Percentiles rank a stretch among this genome's conserved stretches.
These are phyloP conservation scores for Populus hybrid DNA, from an alignment of 441 rosid genomes.

Conservation along the genomic window DNA sequence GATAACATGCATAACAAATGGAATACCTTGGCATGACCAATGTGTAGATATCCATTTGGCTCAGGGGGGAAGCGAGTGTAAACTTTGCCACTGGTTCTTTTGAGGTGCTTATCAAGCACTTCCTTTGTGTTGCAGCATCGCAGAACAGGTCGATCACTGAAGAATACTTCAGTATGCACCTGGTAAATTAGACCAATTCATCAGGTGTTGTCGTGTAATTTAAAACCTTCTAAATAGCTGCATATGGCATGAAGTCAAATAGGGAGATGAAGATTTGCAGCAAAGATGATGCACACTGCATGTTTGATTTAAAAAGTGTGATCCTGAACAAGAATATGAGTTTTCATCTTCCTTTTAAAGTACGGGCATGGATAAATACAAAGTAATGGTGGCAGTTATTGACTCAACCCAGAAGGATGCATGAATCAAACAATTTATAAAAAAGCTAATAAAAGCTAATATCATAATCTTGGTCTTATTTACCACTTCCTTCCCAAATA, in stretches of 20 bases:
- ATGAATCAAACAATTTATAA: neutral
- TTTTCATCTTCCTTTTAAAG: neutral
- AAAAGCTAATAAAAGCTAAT: neutral
- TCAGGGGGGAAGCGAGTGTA: constrained; percentile 53
- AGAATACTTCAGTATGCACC: constrained; percentile 88
- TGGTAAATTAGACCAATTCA: constrained; percentile 24
- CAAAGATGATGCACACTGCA: neutral
- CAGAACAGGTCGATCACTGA: constrained; percentile 69
- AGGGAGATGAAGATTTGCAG: neutral
- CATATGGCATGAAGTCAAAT: neutral
- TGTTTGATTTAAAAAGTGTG: neutral
- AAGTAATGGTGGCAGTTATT: neutral
- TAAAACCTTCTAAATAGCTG: neutral
- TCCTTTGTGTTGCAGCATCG: constrained; percentile 82
- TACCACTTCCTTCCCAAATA: neutral
- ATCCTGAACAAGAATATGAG: neutral
- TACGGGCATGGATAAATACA: neutral
- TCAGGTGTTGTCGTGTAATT: neutral
- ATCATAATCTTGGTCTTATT: neutral
- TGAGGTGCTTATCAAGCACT: constrained; percentile 79
- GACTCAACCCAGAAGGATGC: neutral
- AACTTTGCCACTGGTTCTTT: constrained; percentile 79
- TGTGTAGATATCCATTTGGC: constrained; percentile 98
- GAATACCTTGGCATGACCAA: constrained; percentile 97
- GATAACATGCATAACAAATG: constrained; percentile 6